Evolutionary conservation across 202 grass and related monocot species (phyloP), one percentile per base, ranked within the genome.

Genomic region (Setaria italica): DNA sequence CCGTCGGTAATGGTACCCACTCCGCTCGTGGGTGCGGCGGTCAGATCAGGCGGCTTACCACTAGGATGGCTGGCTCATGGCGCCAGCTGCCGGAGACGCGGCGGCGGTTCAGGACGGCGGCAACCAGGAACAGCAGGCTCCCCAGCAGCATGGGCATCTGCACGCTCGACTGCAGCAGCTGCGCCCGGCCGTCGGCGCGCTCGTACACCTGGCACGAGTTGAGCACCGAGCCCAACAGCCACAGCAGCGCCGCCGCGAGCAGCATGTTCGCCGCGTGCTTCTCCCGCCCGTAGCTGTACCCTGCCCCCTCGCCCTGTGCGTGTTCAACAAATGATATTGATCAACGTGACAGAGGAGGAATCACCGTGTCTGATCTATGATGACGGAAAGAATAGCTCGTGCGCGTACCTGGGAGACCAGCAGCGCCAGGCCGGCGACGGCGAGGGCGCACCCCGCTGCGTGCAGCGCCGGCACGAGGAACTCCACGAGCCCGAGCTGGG

Each of bases 151-250:
- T 74, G 1, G 96, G 96, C 25, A 98, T 75, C 76, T 92, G 86
- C 12, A 95, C 91, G 78, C 74, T 47, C 15, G 95, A 82, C 82
- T 98, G 93, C 49, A 95, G 88, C 34, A 95, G 84, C 90, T 95
- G 95, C 65, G 93, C 94, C 4, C 84, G 88, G 45, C 84, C 86
- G 63, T 95, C 88, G 35, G 90, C 88, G 70, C 91, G 87, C 88
- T 95, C 91, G 82, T 98, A 98, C 42, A 88, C 86, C 89, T 99
- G 93, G 86, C 96, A 95, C 33, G 89, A 17, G 75, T 94, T 95
- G 35, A 84, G 84, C 21, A 85, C 72, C 0, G 93, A 90, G 5
- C 93, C 93, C n/a, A 94, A 13, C 41, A 91, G 6, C 96, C 96
- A 99, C 20, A 95, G 43, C 3, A 83, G 30, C 43, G 95, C 84